Base-by-base conservation (phyloP, 2,329 filamentous ascomycete genomes). In the Fusarium dlaminii region DNA sequence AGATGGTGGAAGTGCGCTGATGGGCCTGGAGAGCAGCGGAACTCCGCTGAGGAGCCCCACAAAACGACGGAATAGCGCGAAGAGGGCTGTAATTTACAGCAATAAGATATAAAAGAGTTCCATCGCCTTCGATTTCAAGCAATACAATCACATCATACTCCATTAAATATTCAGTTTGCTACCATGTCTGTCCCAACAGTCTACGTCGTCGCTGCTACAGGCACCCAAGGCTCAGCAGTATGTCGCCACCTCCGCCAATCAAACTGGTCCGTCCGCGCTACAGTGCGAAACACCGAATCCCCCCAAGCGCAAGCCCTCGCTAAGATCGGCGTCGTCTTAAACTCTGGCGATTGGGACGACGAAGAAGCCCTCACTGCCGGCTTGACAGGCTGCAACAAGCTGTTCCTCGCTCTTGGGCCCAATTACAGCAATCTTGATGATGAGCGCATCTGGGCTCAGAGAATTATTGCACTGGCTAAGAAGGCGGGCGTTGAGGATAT, bases 401-500 rank as follows among this genome's bases (percentile, higher is more conserved):
- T 65, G 0, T 63, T 63, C 11, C 17, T 65, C 2, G 57, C 39
- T 3, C 22, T 65, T 15, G 17, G 30, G 2, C 62, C 57, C 1
- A 65, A 65, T 8, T 65, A 63, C 2, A 29, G 22, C 11, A 48
- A 65, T 20, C 39, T 63, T 1, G 57, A 63, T 3, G 57, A 65
- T 6, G 62, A 65, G 18, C 57, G 62, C 3, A 29, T 65, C 2
- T 65, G 62, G 62, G 62, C 62, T 2, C 62, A 65, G 4, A 65
- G 34, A 1, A 63, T 65, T 2, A 8, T 63, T 3, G n/a, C n/a
- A 10, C 22, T 63, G 7, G 62, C 62, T 1, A 63, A 34, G 2
- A 15, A 22, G 7, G 45, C 48, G 0, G 45, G 45, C 6, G 24
- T 63, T 14, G 34, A 40, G 11, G 14, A 63, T 22, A 5, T 65